Percentiles rank a stretch among this genome's conserved stretches.
These are phyloP conservation scores for Psilocybe cyanescens DNA, from an alignment of 768 basidiomycete genomes.

Conservation along the genomic window DNA sequence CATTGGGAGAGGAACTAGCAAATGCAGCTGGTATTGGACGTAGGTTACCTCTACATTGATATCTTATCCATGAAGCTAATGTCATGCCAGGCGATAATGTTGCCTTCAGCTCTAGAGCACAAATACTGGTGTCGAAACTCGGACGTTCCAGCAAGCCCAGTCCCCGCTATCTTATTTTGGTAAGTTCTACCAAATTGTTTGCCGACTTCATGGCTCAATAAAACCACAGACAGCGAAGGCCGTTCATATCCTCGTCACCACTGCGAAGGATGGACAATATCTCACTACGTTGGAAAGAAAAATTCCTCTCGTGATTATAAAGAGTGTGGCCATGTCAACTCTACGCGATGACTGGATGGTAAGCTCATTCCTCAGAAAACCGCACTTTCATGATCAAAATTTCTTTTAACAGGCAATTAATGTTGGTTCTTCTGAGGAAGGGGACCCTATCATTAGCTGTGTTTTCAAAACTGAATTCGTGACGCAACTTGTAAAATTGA, in stretches of 20 bases:
- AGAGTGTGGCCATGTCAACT: slow-evolving; percentile 84
- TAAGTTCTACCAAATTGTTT: slow-evolving; percentile 44
- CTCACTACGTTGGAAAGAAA: slow-evolving; percentile 78
- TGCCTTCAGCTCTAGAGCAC: slow-evolving; percentile 80
- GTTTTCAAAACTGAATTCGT: slow-evolving; percentile 96
- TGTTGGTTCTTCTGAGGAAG: slow-evolving; percentile 82
- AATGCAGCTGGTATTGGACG: slow-evolving; percentile 74
- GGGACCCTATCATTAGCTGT: slow-evolving; percentile 90
- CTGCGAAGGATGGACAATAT: slow-evolving; percentile 61
- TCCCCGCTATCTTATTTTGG: slow-evolving; percentile 89
- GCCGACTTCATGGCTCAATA: background rate
- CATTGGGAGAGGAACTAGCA: slow-evolving; percentile 78
- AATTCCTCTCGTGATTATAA: slow-evolving; percentile 87
- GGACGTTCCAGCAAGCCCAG: slow-evolving; percentile 89
- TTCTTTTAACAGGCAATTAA: slow-evolving; percentile 65
- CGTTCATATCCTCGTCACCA: slow-evolving; percentile 73
- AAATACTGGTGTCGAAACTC: slow-evolving; percentile 84
- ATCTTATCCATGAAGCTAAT: background rate
- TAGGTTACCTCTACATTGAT: slow-evolving; percentile 37
- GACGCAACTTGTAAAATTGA: slow-evolving; percentile 79
- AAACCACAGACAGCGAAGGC: slow-evolving; percentile 77
- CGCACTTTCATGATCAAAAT: background rate
- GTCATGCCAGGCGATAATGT: slow-evolving; percentile 64
- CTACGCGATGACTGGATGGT: slow-evolving; percentile 96
- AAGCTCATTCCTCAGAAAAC: slow-evolving; percentile 22